Percentiles rank a stretch among this genome's conserved stretches.
Evolutionary conservation across 192 early-diverging fungal genomes (phyloP).

Genomic region (Rhizophagus sp.): DNA sequence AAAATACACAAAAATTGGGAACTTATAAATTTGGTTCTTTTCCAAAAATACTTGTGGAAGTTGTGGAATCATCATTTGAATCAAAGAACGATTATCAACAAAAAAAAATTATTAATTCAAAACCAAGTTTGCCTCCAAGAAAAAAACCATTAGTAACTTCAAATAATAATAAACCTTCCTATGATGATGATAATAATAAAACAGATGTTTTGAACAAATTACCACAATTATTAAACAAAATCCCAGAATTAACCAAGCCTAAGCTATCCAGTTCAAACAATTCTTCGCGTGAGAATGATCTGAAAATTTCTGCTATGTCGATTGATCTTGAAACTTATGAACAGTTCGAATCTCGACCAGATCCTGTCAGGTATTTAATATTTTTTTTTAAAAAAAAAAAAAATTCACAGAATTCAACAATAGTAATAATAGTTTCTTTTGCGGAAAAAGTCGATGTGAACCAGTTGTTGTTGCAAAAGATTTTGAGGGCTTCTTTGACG

Average conservation of each 20-base stretch:
- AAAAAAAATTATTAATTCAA: background rate
- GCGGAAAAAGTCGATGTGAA: background rate
- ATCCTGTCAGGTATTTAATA: background rate
- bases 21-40: constrained; percentile 25
- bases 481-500: background rate
- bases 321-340: background rate
- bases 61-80: background rate
- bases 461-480: background rate
- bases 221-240: background rate
- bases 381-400: background rate
- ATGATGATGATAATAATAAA: background rate
- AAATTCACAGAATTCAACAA: background rate
- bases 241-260: background rate
- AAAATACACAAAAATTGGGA: background rate
- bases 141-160: background rate
- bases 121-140: background rate
- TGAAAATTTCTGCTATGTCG: background rate
- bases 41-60: constrained; percentile 25
- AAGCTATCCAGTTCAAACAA: background rate
- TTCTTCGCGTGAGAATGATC: background rate
- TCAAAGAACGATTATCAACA: background rate
- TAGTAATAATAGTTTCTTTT: background rate
- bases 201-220: background rate
- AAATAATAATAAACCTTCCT: background rate
- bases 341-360: background rate